Evolutionary conservation across 768 basidiomycete genomes (phyloP).

Genomic region (Auriscalpium microsporum): DNA sequence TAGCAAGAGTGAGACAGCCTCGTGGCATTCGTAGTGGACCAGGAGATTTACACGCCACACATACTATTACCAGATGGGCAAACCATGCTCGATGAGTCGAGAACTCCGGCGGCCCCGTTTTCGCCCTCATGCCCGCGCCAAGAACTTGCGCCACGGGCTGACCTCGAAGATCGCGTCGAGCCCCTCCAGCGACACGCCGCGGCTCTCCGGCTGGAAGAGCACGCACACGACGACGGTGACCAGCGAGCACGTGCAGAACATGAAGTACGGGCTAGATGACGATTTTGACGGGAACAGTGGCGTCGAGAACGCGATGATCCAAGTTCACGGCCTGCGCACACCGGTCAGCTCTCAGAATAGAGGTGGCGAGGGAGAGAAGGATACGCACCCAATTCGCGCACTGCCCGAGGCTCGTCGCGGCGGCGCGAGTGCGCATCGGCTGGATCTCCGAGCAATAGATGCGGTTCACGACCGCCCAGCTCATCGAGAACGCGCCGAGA

Average conservation of each 20-base stretch:
- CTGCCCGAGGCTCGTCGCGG: conserved; percentile 32
- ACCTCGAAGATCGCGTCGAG: conserved; percentile 32
- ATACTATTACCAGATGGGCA: no score
- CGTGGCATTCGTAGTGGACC: no score
- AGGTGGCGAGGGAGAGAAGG: conserved; percentile 1
- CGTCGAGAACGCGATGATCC: conserved; percentile 35
- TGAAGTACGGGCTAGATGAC: conserved; percentile 39
- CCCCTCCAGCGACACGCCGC: conserved; percentile 35
- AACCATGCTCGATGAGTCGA: no score
- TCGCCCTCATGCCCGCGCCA: conserved; percentile 9
- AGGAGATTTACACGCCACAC: no score
- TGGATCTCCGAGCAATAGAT: conserved; percentile 39
- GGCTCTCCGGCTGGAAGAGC: conserved; percentile 37
- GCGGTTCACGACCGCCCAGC: conserved; percentile 36
- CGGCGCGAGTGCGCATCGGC: conserved; percentile 36
- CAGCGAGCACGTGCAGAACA: conserved; percentile 32
- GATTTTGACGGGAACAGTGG: conserved; percentile 40
- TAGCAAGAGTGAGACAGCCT: no score
- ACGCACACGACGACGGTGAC: conserved; percentile 32
- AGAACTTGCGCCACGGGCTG: conserved; percentile 10
- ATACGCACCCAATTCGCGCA: conserved; percentile 33
- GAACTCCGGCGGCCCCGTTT: no score
- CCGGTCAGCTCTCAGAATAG: conserved; percentile 5
- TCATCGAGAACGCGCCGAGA: conserved; percentile 32
- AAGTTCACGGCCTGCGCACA: conserved; percentile 30